Conservation (phyloP, 768 basidiomycete genomes). For the Lepiota venenata region DNA sequence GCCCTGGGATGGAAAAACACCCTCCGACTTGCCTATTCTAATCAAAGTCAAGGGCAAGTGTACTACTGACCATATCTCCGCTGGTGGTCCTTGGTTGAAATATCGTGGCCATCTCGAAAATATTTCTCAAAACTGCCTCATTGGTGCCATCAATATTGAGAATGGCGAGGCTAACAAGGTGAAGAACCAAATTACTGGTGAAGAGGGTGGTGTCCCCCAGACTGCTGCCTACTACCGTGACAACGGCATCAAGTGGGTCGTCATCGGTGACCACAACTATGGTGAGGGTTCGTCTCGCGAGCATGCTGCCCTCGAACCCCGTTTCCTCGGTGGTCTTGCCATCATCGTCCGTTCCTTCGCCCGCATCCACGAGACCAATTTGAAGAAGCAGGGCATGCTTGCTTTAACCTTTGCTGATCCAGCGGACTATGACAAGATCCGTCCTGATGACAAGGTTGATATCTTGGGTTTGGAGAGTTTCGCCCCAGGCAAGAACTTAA, state of each 20-base stretch:
- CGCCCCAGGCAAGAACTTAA: slow-evolving; percentile 89
- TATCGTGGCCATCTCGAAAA: slow-evolving; percentile 99
- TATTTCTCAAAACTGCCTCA: slow-evolving; percentile 98
- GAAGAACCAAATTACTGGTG: slow-evolving; percentile 86
- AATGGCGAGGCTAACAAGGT: slow-evolving; percentile 96
- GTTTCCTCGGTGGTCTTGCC: slow-evolving; percentile 92
- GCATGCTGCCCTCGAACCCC: slow-evolving; percentile 95
- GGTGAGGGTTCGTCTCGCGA: slow-evolving; percentile 98
- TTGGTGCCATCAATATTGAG: slow-evolving; percentile 95
- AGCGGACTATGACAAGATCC: slow-evolving; percentile 92
- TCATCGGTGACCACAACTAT: slow-evolving; percentile 94
- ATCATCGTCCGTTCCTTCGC: slow-evolving; percentile 97
- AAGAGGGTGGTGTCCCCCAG: slow-evolving; percentile 82
- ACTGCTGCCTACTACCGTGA: slow-evolving; percentile 89
- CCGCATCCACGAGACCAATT: slow-evolving; percentile 96
- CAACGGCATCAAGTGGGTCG: slow-evolving; percentile 92
- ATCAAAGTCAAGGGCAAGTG: slow-evolving; percentile 99
- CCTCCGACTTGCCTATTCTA: slow-evolving; percentile 83
- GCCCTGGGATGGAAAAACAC: slow-evolving; percentile 92
- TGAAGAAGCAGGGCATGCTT: slow-evolving; percentile 99
- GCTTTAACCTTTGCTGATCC: slow-evolving; percentile 91
- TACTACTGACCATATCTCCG: slow-evolving; percentile 96
- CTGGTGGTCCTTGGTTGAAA: slow-evolving; percentile 99
- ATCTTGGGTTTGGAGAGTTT: slow-evolving; percentile 88
- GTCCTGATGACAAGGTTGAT: slow-evolving; percentile 83